These are phyloP conservation scores for Fomitopsis schrenkii DNA, from an alignment of 1,284 basidiomycete genomes.

Conservation along the genomic window DNA sequence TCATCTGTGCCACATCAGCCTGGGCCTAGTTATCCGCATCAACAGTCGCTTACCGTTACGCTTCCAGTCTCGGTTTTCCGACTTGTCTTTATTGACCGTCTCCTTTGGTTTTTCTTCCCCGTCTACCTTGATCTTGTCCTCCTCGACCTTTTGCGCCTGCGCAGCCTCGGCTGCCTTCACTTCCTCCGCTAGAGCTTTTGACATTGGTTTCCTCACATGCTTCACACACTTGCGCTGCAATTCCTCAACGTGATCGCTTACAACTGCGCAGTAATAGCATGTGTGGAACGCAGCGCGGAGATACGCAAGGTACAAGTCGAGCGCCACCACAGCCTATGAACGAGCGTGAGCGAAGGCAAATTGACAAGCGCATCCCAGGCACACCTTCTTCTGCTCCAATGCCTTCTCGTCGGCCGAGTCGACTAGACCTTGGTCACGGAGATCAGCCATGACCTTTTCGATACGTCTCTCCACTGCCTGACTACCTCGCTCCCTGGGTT, in stretches of 20 bases:
- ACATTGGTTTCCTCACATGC: constrained; percentile 77
- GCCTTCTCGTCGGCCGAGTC: constrained; percentile 59
- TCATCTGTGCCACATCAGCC: constrained; percentile 50
- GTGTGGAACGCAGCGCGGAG: constrained; percentile 82
- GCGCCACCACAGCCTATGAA: constrained; percentile 59
- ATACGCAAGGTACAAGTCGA: constrained; percentile 85
- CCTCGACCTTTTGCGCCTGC: constrained; percentile 33
- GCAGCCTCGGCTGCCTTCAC: constrained; percentile 40
- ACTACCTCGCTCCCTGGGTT: constrained; percentile 56
- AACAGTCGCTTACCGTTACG: constrained; percentile 52
- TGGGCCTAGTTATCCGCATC: background rate
- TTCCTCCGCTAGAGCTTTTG: constrained; percentile 55
- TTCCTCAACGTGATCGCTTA: constrained; percentile 90
- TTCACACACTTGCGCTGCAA: constrained; percentile 90
- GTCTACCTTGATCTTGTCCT: constrained; percentile 37
- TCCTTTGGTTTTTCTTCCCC: constrained; percentile 27
- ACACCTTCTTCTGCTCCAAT: constrained; percentile 66
- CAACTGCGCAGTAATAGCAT: constrained; percentile 94
- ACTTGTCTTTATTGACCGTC: constrained; percentile 34
- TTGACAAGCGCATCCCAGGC: constrained; percentile 10
- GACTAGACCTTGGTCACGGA: constrained; percentile 57
- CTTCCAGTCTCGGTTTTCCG: constrained; percentile 57
- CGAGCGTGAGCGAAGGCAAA: background rate
- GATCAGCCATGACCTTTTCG: constrained; percentile 66
- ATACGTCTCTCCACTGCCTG: constrained; percentile 72